Percentiles rank a stretch among this genome's conserved stretches.
phyloP scores from a whole-genome alignment of 2,329 filamentous ascomycete species.

The Ophiostoma ulmi region DNA sequence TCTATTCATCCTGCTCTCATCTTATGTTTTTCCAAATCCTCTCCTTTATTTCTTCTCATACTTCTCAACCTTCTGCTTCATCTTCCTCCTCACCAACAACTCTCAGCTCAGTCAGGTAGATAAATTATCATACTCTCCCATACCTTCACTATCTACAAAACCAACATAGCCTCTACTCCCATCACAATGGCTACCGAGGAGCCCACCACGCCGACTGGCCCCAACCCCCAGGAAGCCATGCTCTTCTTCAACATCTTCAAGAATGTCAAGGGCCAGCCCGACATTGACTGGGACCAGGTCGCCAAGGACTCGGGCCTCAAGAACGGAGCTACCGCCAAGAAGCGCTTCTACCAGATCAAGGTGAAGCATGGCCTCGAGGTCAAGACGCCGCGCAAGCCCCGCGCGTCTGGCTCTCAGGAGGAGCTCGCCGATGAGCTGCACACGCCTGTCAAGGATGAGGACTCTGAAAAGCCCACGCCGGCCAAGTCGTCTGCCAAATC shows the following conservation, averaged over 20 bases:
- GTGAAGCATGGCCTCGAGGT: constrained; percentile 40
- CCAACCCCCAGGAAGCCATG: constrained; percentile 40
- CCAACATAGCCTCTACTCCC: not conserved
- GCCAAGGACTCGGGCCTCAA: constrained; percentile 42
- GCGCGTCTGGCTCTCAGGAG: not conserved
- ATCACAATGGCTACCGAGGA: not conserved
- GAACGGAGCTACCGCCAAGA: constrained; percentile 42
- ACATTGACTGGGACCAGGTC: constrained; percentile 46
- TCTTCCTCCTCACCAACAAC: not conserved
- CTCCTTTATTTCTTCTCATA: not conserved
- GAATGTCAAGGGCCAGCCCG: constrained; percentile 40
- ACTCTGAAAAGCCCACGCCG: not conserved
- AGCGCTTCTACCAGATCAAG: constrained; percentile 48
- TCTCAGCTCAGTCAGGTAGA: not conserved
- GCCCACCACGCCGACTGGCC: constrained; percentile 29
- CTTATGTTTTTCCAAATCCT: not conserved
- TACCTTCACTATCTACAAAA: not conserved
- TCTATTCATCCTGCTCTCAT: not conserved
- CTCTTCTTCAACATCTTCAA: constrained; percentile 45
- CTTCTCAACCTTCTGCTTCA: not conserved
- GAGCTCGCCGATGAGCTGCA: not conserved
- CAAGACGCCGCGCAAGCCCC: constrained; percentile 8
- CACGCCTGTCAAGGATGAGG: not conserved
- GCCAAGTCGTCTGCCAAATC: constrained; percentile 6
- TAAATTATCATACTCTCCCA: not conserved